phyloP scores from a whole-genome alignment of 2,329 filamentous ascomycete species.

The Venturia asperata region DNA sequence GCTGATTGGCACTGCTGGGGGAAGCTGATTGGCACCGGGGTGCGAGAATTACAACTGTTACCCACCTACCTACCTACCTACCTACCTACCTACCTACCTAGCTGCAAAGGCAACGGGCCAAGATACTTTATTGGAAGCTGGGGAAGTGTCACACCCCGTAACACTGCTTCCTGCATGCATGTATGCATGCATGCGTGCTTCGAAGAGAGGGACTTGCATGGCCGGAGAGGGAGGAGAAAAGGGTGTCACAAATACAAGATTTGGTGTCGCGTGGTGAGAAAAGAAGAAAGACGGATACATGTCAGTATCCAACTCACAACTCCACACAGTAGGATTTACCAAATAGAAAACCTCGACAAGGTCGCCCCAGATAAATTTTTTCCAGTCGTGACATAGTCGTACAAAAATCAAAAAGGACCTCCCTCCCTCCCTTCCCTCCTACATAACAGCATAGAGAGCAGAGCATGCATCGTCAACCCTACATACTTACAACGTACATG shows the following conservation, averaged over 20 bases:
- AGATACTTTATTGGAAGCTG: conserved; percentile 6
- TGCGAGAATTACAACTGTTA: background rate
- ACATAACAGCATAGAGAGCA: no score
- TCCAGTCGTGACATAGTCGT: background rate
- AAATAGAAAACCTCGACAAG: background rate
- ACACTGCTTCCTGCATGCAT: background rate
- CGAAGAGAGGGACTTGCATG: no score
- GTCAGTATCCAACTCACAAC: background rate
- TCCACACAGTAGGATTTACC: background rate
- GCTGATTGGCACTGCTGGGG: background rate
- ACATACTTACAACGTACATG: no score
- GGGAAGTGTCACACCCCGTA: background rate
- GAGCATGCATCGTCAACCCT: no score
- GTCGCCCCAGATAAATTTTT: background rate
- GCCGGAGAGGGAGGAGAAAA: no score
- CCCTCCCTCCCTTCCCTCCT: no score
- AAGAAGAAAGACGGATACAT: background rate
- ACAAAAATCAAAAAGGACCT: no score
- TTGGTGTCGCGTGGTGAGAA: background rate
- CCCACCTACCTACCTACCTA: no score
- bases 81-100: no score
- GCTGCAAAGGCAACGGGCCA: background rate
- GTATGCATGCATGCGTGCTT: no score
- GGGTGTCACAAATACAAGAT: background rate
- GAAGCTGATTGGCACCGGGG: background rate